Evolutionary conservation across 2,329 filamentous ascomycete genomes (phyloP).

Genomic region (Fusarium mangiferae): DNA sequence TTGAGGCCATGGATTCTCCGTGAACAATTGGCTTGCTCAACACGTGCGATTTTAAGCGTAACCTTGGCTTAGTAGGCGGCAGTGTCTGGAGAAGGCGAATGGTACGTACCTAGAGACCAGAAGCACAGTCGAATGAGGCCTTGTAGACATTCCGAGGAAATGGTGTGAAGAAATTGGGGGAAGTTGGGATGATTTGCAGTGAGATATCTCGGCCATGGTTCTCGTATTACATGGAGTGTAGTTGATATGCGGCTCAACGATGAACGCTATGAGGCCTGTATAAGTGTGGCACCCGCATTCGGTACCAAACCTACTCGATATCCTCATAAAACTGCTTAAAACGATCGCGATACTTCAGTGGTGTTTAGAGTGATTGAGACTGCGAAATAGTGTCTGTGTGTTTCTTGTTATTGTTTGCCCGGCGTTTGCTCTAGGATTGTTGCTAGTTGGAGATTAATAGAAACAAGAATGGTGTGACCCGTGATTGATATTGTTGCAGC

Average conservation of each 20-base stretch:
- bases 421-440: neutral
- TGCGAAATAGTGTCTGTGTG: neutral
- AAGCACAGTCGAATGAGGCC: no score
- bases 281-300: neutral
- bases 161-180: neutral
- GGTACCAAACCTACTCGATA: neutral
- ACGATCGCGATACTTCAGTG: neutral
- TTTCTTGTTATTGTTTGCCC: neutral
- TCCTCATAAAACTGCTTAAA: neutral
- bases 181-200: neutral
- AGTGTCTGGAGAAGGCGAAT: neutral
- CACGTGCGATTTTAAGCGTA: neutral
- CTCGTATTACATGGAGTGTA: neutral
- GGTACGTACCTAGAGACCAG: neutral
- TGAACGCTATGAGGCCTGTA: neutral
- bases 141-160: neutral
- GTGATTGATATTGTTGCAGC: fast-evolving
- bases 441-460: fast-evolving
- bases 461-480: no score
- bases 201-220: neutral
- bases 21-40: neutral
- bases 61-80: neutral
- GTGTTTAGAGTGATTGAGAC: neutral
- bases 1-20: neutral
- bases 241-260: neutral